Conservation (phyloP, 257 asterid species). For the Gynochthodes officinalis region DNA sequence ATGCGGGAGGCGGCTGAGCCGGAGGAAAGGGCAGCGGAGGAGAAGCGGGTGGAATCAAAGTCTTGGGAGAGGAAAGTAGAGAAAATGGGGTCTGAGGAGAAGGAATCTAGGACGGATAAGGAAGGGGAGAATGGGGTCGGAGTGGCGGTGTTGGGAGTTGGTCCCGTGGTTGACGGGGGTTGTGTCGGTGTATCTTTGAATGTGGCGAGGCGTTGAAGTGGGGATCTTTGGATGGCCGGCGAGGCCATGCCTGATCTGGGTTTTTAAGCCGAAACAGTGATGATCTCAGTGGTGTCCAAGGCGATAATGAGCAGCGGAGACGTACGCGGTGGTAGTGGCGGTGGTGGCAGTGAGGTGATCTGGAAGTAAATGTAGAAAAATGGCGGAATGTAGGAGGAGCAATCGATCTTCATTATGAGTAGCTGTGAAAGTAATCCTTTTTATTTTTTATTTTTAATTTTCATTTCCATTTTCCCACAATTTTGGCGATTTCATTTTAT, state of each 20-base stretch:
- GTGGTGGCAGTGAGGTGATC: background rate
- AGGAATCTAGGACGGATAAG: slow-evolving; percentile 47
- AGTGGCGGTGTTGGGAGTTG: slow-evolving; percentile 24
- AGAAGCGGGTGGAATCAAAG: slow-evolving; percentile 82
- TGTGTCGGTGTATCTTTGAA: slow-evolving; percentile 37
- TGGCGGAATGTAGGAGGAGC: background rate
- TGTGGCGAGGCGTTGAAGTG: slow-evolving; percentile 77
- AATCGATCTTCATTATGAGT: background rate
- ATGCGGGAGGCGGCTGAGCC: slow-evolving; percentile 95
- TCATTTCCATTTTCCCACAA: background rate
- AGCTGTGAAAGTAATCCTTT: background rate
- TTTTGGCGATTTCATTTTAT: background rate
- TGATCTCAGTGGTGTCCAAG: background rate
- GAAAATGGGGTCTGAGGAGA: slow-evolving; percentile 82
- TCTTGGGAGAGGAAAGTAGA: slow-evolving; percentile 80
- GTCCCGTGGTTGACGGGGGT: slow-evolving; percentile 20
- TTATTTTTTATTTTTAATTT: too few species aligned
- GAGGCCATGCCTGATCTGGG: slow-evolving; percentile 20
- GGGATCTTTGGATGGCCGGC: slow-evolving; percentile 38
- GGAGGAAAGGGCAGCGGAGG: slow-evolving; percentile 94
- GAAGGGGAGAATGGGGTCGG: slow-evolving; percentile 26
- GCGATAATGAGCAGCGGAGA: background rate
- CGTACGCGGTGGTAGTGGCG: background rate
- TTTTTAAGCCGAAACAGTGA: background rate
- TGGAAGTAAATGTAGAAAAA: background rate